Evolutionary conservation across 2,329 filamentous ascomycete species (phyloP), one percentile per base, ranked within the genome.

Genomic region (Pseudogymnoascus sp.): DNA sequence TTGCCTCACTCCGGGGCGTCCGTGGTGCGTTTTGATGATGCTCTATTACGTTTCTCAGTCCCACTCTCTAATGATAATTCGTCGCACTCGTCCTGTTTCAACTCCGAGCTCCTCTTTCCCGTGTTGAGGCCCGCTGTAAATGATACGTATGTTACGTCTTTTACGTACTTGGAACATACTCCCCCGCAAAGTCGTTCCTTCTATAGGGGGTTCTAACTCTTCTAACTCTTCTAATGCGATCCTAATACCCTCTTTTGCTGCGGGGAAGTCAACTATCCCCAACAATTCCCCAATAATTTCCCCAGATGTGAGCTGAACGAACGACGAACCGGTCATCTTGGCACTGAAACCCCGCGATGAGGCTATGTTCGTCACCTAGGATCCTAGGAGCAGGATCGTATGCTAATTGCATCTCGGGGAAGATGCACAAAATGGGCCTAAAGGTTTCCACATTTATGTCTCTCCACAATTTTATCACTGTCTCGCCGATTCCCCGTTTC

Each of bases 1-100:
- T 56, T 56, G 49, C 49, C 49, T 56, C 49, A 56, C 49, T 18
- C 49, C 28, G 49, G 49, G n/a, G n/a, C 9, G 18, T 56, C 49
- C 28, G 49, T 56, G 49, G 49, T 34, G 49, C 14, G 43, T 49
- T 49, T 56, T 16, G 28, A 56, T 56, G 28, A 56, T 56, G 8
- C 14, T 56, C 28, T 36, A 56, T 56, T 56, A 56, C 49, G 49
- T 56, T 56, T 56, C 28, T 11, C 49, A n/a, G 49, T 56, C 49
- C 49, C 49, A 56, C 49, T 56, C 31, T 34, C 9, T 12, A 34
- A 12, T 34, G 31, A 34, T 34, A 34, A 34, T 34, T 34, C 31
- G 31, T 34, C 31, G 31, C 31, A 12, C 31, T 56, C 46, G 46
- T 56, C 49, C 5, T 56, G 49, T 56, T 56, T 56, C 28, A 34